These are phyloP conservation scores for Pseudozyma thailandica DNA, from an alignment of 1,284 basidiomycete species.

Conservation along the genomic window DNA sequence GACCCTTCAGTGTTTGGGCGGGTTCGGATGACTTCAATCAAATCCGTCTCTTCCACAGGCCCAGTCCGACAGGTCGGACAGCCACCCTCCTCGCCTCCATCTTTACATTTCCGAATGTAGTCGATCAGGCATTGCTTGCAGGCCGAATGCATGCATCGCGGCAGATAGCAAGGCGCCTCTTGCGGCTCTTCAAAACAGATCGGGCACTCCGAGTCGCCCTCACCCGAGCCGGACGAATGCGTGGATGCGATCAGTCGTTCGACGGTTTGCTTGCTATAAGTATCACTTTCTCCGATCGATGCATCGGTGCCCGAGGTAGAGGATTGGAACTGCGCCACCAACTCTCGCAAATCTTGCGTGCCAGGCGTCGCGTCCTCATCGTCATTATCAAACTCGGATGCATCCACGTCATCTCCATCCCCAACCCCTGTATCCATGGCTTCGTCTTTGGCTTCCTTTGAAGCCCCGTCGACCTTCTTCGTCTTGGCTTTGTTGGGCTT, in stretches of 20 bases:
- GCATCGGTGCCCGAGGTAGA: slow-evolving; percentile 1
- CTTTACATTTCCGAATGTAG: slow-evolving; percentile 75
- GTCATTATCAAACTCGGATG: slow-evolving; percentile 19
- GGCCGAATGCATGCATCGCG: slow-evolving; percentile 67
- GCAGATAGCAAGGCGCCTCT: slow-evolving; percentile 61
- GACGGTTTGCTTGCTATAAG: slow-evolving; percentile 43
- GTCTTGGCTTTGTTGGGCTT: slow-evolving; percentile 40
- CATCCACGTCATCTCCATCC: slow-evolving; percentile 13
- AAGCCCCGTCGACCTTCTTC: slow-evolving; percentile 1
- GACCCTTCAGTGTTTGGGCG: slow-evolving; percentile 6
- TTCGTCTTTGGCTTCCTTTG: background rate
- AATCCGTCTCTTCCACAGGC: slow-evolving; percentile 72
- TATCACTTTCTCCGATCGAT: slow-evolving; percentile 5
- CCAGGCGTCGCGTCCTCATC: slow-evolving; percentile 24
- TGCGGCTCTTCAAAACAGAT: slow-evolving; percentile 66
- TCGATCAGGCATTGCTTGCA: slow-evolving; percentile 85
- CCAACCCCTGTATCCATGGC: slow-evolving; percentile 1
- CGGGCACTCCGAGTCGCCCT: slow-evolving; percentile 60
- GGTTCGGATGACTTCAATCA: slow-evolving; percentile 71
- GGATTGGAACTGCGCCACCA: slow-evolving; percentile 53
- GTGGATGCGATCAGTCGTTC: slow-evolving; percentile 40
- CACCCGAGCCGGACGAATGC: slow-evolving; percentile 9
- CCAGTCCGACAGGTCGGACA: slow-evolving; percentile 63
- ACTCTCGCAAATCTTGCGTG: slow-evolving; percentile 42
- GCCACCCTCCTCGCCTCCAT: slow-evolving; percentile 74